Evolutionary conservation across 2,329 filamentous ascomycete species (phyloP).

Genomic region (Trichoderma citrinoviride): DNA sequence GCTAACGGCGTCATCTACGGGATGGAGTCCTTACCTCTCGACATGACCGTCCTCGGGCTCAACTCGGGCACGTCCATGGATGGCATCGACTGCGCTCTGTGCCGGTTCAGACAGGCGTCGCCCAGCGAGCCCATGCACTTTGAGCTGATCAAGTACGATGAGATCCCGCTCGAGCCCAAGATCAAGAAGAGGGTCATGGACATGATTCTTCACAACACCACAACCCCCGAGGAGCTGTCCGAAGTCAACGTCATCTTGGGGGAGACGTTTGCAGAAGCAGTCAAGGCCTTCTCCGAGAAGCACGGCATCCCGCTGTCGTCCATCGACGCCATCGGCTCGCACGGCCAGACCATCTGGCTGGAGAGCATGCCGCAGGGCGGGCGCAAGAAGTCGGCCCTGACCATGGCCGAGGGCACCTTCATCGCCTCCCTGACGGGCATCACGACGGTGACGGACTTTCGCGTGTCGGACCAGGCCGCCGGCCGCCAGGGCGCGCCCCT

Average conservation of each 20-base stretch:
- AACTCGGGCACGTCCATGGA: conserved; percentile 52
- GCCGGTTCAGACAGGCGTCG: conserved; percentile 52
- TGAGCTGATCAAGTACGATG: conserved; percentile 55
- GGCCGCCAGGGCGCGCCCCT: conserved; percentile 49
- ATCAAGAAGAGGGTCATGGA: conserved; percentile 58
- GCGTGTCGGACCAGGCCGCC: conserved; percentile 48
- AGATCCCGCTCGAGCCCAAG: conserved; percentile 50
- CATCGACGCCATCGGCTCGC: conserved; percentile 55
- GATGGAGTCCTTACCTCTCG: conserved; percentile 32
- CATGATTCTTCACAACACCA: conserved; percentile 54
- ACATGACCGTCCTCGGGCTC: conserved; percentile 53
- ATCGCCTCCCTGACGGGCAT: conserved; percentile 55
- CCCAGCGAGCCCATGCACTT: conserved; percentile 54
- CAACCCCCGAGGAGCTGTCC: conserved; percentile 52
- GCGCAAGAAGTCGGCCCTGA: conserved; percentile 48
- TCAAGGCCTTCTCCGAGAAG: conserved; percentile 47
- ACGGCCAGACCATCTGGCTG: conserved; percentile 59
- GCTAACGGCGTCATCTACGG: neutral
- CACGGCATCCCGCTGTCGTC: conserved; percentile 42
- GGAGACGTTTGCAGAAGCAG: conserved; percentile 54
- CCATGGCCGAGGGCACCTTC: conserved; percentile 57
- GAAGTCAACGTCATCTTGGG: conserved; percentile 58
- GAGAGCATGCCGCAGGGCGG: conserved; percentile 50
- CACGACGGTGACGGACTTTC: conserved; percentile 56
- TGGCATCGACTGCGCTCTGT: conserved; percentile 58